Conservation (phyloP, 192 early-diverging fungal genomes). For the Coemansia sp. region DNA sequence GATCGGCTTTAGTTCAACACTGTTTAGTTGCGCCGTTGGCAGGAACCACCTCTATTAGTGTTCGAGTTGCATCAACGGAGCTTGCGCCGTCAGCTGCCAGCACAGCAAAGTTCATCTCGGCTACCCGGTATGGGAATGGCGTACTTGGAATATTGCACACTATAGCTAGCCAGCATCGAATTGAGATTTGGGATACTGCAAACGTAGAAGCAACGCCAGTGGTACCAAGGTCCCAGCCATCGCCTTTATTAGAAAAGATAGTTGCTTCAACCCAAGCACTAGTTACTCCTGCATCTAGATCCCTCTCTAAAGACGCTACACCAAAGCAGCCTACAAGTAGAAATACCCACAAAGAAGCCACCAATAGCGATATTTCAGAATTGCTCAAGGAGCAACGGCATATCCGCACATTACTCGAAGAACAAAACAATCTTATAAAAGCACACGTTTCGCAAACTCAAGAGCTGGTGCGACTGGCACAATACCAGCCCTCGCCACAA, state of each 20-base stretch:
- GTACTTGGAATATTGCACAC: conserved; percentile 8
- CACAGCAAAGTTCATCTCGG: conserved; percentile 18
- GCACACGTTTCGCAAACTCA: conserved; percentile 46
- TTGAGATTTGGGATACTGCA: conserved; percentile 4
- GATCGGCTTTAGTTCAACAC: conserved; percentile 19
- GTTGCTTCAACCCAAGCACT: conserved; percentile 22
- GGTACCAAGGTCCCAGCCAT: conserved; percentile 7
- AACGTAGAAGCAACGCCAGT: not conserved
- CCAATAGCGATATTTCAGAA: conserved; percentile 17
- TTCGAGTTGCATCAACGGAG: conserved; percentile 26
- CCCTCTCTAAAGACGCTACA: not conserved
- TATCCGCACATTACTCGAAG: conserved; percentile 40
- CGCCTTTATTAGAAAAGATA: conserved; percentile 26
- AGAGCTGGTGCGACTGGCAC: conserved; percentile 39
- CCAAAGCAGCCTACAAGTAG: not conserved
- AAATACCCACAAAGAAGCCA: not conserved
- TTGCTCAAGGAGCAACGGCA: conserved; percentile 47
- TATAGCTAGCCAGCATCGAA: conserved; percentile 8
- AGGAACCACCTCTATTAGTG: conserved; percentile 7
- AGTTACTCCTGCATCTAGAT: not conserved
- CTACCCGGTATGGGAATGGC: conserved; percentile 9
- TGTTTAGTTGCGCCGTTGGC: conserved; percentile 10
- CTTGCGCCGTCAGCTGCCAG: conserved; percentile 14
- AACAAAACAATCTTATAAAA: conserved; percentile 45
- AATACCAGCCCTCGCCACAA: conserved; percentile 40